Evolutionary conservation across 148 eudicot genomes (phyloP), one percentile per base, ranked within the genome.

Genomic region (Drosera capensis): DNA sequence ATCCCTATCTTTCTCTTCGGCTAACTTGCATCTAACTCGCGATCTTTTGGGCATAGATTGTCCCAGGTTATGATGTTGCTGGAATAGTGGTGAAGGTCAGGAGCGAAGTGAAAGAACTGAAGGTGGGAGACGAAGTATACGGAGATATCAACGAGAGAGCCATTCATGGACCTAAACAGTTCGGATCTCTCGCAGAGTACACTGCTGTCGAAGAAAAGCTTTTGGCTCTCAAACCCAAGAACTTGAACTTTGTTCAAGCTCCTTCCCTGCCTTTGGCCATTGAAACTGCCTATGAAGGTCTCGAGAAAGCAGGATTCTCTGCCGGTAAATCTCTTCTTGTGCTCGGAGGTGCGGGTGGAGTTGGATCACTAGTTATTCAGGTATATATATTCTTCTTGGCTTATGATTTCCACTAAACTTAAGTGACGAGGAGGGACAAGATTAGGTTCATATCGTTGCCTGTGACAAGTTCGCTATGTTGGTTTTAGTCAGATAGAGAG

Each of bases 301-400:
- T 90, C 14, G 88, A 84, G 48, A 78, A 30, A 39, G 74, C 93
- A 1, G 85, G 87, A 14, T 80, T 90, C 43, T 75, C 93, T 14
- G 52, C 58, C 2, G 99, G 95, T 0, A 73, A 75, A 55, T 90
- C 99, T 2, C 49, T 90, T 43, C 93, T 90, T 55, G 95, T 90
- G 42, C 64, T 85, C 50, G 82, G 85, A 20, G 99, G 99, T 23
- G 88, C 99, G 48, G 99, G 99, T 51, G 99, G 95, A n/a, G 95
- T 90, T 36, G 95, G 97, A 45, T 78, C 97, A 35, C 71, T 90
- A 0, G 88, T 81, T 0, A 68, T 90, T 43, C 97, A 90, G 95
- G 97, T 82, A 58, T 36, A 14, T 8, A 14, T 46, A 19, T 25
- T 2, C n/a, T n/a, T n/a, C n/a, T n/a, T n/a, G n/a, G n/a, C n/a